phyloP scores from a whole-genome alignment of 208 protist genomes.

The Trypanosoma avium region DNA sequence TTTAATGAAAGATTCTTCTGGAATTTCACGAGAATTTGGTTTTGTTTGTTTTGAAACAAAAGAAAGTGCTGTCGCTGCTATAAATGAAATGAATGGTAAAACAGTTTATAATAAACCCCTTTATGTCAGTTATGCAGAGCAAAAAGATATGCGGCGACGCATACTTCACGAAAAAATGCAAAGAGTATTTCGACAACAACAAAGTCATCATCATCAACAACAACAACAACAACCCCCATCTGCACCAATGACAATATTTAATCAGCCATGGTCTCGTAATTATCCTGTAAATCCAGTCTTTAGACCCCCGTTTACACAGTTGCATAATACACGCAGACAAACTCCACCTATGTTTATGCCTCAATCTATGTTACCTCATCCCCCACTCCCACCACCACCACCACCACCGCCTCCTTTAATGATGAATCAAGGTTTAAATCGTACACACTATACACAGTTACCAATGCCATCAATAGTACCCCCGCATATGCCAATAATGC shows the following conservation, averaged over 20 bases:
- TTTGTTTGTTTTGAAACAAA: constrained; percentile 93
- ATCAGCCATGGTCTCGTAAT: constrained; percentile 32
- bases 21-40: constrained; percentile 80
- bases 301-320: constrained; percentile 24
- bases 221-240: constrained; percentile 33
- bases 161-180: constrained; percentile 64
- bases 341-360: neutral
- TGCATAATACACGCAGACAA: neutral
- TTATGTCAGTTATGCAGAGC: constrained; percentile 94
- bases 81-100: constrained; percentile 93
- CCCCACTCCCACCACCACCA: constrained; percentile 24
- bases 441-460: constrained; percentile 33
- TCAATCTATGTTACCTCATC: constrained; percentile 32
- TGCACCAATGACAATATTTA: constrained; percentile 33
- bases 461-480: no score
- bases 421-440: no score
- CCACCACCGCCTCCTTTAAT: constrained; percentile 10
- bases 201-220: no score
- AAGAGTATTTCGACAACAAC: constrained; percentile 43
- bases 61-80: constrained; percentile 92
- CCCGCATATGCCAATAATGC: constrained; percentile 13
- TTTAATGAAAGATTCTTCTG: constrained; percentile 90
- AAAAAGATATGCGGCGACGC: constrained; percentile 88
- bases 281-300: constrained; percentile 29
- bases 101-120: constrained; percentile 88